Evolutionary conservation across 1,139 yeast genomes (phyloP), one percentile per base, ranked within the genome.

Genomic region (Hyphopichia khmerensis): DNA sequence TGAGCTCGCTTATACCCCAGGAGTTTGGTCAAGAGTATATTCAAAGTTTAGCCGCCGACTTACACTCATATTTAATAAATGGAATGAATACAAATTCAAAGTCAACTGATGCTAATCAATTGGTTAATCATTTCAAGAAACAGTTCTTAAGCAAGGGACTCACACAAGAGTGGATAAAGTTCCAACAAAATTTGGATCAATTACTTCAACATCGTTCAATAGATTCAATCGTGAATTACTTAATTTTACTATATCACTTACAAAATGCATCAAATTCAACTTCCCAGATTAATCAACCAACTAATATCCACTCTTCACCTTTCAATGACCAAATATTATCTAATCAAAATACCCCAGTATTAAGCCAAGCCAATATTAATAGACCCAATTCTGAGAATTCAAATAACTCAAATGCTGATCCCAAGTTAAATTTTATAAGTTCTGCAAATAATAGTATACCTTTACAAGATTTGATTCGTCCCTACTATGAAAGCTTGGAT

Each of bases 1-100:
- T 71, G 36, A 62, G 59, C 42, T 57, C 74, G 11, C 51, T 72
- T 31, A 62, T 72, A 0, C 79, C 80, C 2, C 36, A 53, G 1
- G 75, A 68, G 35, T 60, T 69, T 40, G 75, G 76, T 0, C 64
- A 64, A 2, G 75, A 67, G 33, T 72, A 66, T 44, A 53, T 57
- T 2, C 67, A 67, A 39, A 63, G 69, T 32, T 53, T 72, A n/a
- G 54, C 64, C 23, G 54, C 48, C 40, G 75, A 70, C 29, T 46
- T 70, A 26, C 50, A 55, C 41, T 42, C 46, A 11, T 50, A 49
- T 19, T 36, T 60, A n/a, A 24, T 44, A 42, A 43, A 36, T 19
- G 16, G 16, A 5, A 33, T 33, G 6, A 21, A 33, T 13, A 34
- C 9, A 17, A 21, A 33, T 11, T 15, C 18, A 4, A 30, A 26